phyloP scores from a whole-genome alignment of 1,139 yeast species.

The Debaryomyces coudertii region DNA sequence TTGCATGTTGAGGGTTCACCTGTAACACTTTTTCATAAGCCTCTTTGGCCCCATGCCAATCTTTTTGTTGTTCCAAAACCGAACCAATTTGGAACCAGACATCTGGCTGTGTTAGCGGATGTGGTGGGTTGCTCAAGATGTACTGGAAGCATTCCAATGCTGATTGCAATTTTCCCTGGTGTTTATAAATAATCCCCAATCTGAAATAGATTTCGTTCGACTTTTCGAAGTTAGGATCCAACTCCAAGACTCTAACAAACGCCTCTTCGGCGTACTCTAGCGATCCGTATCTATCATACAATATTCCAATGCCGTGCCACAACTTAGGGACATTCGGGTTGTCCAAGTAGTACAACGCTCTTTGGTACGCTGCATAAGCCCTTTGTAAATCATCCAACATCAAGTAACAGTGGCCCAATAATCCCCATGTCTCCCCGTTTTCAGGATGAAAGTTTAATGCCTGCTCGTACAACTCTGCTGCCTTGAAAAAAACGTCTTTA shows the following conservation, averaged over 20 bases:
- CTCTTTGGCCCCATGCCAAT: constrained; percentile 88
- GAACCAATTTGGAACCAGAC: constrained; percentile 98
- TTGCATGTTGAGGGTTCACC: constrained; percentile 92
- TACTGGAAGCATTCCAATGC: constrained; percentile 94
- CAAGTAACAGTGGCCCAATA: constrained; percentile 92
- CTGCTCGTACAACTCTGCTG: constrained; percentile 90
- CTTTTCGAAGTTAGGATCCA: constrained; percentile 95
- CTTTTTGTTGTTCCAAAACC: constrained; percentile 91
- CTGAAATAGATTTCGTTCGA: constrained; percentile 95
- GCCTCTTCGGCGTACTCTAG: constrained; percentile 98
- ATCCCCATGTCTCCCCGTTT: constrained; percentile 97
- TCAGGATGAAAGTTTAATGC: constrained; percentile 82
- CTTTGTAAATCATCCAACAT: constrained; percentile 96
- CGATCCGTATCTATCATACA: constrained; percentile 94
- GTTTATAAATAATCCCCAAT: constrained; percentile 95
- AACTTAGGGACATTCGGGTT: constrained; percentile 95
- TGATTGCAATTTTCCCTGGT: constrained; percentile 83
- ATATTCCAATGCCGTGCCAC: constrained; percentile 98
- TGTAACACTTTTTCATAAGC: constrained; percentile 92
- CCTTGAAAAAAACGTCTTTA: constrained; percentile 87
- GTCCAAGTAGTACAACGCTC: constrained; percentile 86
- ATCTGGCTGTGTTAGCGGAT: constrained; percentile 93
- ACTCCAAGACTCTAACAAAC: constrained; percentile 89
- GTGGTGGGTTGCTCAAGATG: constrained; percentile 88
- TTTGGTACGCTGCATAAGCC: constrained; percentile 95